These are phyloP conservation scores for Tylopilus rubrobrunneus DNA, from an alignment of 768 basidiomycete species.

Conservation along the genomic window DNA sequence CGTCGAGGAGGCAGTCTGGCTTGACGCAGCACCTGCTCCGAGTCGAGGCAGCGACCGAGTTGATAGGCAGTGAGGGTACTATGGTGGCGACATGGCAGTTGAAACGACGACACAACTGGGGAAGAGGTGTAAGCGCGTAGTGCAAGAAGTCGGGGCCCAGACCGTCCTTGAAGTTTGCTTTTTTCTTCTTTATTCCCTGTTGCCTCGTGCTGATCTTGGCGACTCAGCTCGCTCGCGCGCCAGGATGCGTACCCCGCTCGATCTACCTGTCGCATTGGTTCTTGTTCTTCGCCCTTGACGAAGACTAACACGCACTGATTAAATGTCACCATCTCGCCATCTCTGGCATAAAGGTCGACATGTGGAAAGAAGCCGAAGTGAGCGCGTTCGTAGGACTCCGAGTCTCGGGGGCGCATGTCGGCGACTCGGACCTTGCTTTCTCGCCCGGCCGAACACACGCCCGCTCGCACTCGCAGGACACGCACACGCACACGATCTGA, in stretches of 20 bases:
- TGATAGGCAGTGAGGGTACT: slow-evolving; percentile 34
- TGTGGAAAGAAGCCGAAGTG: slow-evolving; percentile 68
- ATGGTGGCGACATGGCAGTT: slow-evolving; percentile 67
- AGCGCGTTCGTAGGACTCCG: slow-evolving; percentile 41
- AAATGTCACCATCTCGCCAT: slow-evolving; percentile 60
- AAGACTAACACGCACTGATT: slow-evolving; percentile 78
- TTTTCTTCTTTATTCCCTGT: background rate
- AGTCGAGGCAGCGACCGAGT: slow-evolving; percentile 30
- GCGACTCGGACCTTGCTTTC: slow-evolving; percentile 16
- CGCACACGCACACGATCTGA: slow-evolving; percentile 39
- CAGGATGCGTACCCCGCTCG: slow-evolving; percentile 60
- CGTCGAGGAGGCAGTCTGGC: slow-evolving; percentile 25
- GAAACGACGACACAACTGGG: slow-evolving; percentile 46
- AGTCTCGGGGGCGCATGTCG: slow-evolving; percentile 11
- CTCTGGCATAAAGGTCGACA: slow-evolving; percentile 56
- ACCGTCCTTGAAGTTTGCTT: slow-evolving; percentile 14
- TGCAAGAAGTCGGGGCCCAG: background rate
- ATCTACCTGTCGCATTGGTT: slow-evolving; percentile 87
- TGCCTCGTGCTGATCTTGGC: background rate
- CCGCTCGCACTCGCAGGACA: slow-evolving; percentile 1
- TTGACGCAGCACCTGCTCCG: slow-evolving; percentile 31
- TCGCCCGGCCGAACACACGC: background rate
- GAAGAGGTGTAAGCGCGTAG: slow-evolving; percentile 42
- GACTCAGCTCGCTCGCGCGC: slow-evolving; percentile 50
- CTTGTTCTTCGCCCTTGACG: slow-evolving; percentile 68